Conservation (phyloP, 2,329 filamentous ascomycete genomes). For the Pestalotiopsis sp. region DNA sequence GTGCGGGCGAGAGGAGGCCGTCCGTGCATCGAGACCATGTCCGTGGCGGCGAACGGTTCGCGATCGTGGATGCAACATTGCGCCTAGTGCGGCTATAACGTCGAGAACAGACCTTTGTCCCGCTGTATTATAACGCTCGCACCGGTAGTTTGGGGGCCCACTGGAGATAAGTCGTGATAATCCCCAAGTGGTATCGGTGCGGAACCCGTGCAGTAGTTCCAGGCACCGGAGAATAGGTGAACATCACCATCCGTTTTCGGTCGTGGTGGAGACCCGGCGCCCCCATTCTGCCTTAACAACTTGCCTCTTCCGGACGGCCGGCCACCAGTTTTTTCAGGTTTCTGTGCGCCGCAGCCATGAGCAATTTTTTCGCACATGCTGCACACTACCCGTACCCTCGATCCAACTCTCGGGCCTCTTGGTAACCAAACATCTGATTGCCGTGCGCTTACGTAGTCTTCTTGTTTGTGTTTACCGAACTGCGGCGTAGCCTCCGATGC, state of each 20-base stretch:
- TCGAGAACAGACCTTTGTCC: slow-evolving; percentile 4
- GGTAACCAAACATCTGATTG: slow-evolving; percentile 2
- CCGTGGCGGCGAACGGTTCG: not conserved
- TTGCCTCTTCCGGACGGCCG: slow-evolving; percentile 9
- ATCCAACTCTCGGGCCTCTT: not conserved
- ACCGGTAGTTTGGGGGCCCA: not conserved
- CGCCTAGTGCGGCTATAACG: not conserved
- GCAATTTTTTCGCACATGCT: slow-evolving; percentile 5
- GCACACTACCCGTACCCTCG: not conserved
- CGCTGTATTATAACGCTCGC: not conserved
- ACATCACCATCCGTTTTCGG: slow-evolving; percentile 6
- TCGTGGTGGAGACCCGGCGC: not conserved
- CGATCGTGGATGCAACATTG: not conserved
- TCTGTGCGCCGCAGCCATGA: not conserved
- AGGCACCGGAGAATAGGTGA: not conserved
- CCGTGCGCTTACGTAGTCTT: not conserved
- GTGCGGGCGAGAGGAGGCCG: not conserved
- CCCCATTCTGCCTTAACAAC: not conserved
- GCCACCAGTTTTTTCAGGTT: not conserved
- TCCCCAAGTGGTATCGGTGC: not conserved
- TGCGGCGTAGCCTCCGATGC: slow-evolving; percentile 8
- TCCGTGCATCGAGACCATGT: not conserved
- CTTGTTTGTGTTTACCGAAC: slow-evolving; percentile 6
- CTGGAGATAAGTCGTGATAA: not conserved
- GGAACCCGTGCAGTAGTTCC: not conserved